Evolutionary conservation across 148 eudicot species (phyloP).

Genomic region (Simmondsia chinensis): DNA sequence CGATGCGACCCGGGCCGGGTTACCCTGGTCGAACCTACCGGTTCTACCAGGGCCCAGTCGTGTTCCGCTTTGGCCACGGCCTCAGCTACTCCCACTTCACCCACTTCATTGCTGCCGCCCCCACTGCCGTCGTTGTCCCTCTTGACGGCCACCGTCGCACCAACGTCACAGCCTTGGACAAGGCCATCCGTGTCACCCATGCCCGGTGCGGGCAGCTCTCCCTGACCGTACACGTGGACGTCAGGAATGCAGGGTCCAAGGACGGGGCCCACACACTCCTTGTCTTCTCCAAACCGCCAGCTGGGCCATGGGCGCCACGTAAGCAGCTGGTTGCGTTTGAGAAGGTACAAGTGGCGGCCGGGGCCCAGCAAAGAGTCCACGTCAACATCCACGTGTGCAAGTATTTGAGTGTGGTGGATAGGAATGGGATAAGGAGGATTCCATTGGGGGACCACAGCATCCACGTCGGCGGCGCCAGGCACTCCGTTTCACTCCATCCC

Average conservation of each 20-base stretch:
- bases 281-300: conserved; percentile 60
- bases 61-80: conserved; percentile 87
- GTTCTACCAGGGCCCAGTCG: conserved; percentile 71
- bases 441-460: conserved; percentile 68
- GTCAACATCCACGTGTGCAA: conserved; percentile 70
- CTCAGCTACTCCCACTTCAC: conserved; percentile 63
- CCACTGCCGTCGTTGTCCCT: conserved; percentile 37
- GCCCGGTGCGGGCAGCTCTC: conserved; percentile 54
- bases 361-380: conserved; percentile 33
- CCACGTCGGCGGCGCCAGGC: conserved; percentile 54
- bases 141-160: conserved; percentile 42
- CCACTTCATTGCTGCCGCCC: conserved; percentile 45
- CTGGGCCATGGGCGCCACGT: conserved; percentile 54
- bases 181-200: conserved; percentile 53
- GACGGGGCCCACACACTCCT: conserved; percentile 80
- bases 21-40: conserved; percentile 88
- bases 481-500: conserved; percentile 44
- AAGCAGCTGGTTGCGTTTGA: conserved; percentile 71
- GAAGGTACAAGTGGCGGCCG: conserved; percentile 47
- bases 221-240: conserved; percentile 35
- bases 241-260: conserved; percentile 44
- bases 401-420: conserved; percentile 67
- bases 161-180: conserved; percentile 17
- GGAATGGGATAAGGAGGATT: conserved; percentile 57
- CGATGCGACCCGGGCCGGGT: conserved; percentile 57